Evolutionary conservation across 2,329 filamentous ascomycete species (phyloP), one percentile per base, ranked within the genome.

Genomic region (Neopestalotiopsis sp.): DNA sequence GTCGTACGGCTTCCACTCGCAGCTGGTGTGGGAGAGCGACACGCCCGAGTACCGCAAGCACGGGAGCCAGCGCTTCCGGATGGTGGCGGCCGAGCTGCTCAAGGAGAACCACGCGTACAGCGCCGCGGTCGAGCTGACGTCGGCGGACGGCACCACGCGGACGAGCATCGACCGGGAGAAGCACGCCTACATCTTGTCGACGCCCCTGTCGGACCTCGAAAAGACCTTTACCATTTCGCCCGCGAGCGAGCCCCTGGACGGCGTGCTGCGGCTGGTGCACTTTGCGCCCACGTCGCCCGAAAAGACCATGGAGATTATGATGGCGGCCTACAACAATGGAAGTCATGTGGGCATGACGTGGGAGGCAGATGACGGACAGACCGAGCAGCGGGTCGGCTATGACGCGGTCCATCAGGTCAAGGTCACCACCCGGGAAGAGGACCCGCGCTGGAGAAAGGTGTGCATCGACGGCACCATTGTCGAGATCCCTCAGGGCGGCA

Each of bases 401-500:
- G 88, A 92, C 20, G 86, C 89, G 67, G 85, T 96, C 6, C 88
- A 92, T 2, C 88, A 88, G 65, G 73, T 97, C 20, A 84, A 82
- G 69, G 89, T 98, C 61, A 85, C 88, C 17, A 90, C 94, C 45
- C 71, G 83, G 1, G 93, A 96, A 75, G 83, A 88, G 17, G 89
- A 94, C n/a, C 84, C 83, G 60, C 84, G 90, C 66, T 98, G 94
- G 94, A 86, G 95, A 70, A 89, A 95, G 75, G 88, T 97, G 14
- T 98, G 95, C 78, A 85, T 98, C n/a, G 95, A 98, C 79, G 95
- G 95, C 3, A 94, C 92, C 66, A 97, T 97, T 74, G 89, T 98
- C 3, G 86, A 89, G 69, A 82, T 97, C 0, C 91, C 92, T 24
- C 78, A 84, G 65, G 90, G 87, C 1, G 94, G 94, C 0, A 91